Conservation (phyloP, 1,284 basidiomycete genomes). For the Amylostereum areolatum region DNA sequence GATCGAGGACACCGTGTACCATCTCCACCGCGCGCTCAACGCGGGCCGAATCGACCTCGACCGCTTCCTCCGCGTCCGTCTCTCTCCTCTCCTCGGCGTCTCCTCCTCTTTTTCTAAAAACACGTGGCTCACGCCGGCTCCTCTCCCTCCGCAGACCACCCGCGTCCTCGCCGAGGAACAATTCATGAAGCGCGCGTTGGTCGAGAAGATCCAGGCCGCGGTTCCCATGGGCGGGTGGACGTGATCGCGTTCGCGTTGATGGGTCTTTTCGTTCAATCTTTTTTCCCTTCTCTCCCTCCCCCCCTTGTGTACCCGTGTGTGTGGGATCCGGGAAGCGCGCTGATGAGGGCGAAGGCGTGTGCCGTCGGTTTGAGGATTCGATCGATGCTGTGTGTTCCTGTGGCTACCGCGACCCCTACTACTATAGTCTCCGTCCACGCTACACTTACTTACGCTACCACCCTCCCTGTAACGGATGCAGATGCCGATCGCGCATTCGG, state of each 20-base stretch:
- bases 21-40: constrained; percentile 91
- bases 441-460: no score
- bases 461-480: no score
- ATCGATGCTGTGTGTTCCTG: no score
- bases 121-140: constrained; percentile 4
- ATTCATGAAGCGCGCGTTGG: constrained; percentile 87
- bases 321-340: no score
- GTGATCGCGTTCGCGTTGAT: constrained; percentile 3
- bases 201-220: constrained; percentile 77
- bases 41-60: constrained; percentile 90
- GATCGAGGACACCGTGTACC: constrained; percentile 97
- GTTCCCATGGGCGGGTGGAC: constrained; percentile 47
- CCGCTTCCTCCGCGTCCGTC: constrained; percentile 78
- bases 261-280: no score
- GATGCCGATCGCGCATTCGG: no score
- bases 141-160: constrained; percentile 53
- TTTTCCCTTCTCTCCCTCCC: no score
- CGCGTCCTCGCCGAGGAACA: constrained; percentile 90
- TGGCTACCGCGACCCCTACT: no score
- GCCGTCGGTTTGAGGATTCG: no score
- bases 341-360: no score
- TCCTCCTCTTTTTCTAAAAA: constrained; percentile 6
- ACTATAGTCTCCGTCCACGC: no score
- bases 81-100: constrained; percentile 9
- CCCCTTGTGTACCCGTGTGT: no score